These are phyloP conservation scores for Alternaria panax DNA, from an alignment of 2,329 filamentous ascomycete species.

Conservation along the genomic window DNA sequence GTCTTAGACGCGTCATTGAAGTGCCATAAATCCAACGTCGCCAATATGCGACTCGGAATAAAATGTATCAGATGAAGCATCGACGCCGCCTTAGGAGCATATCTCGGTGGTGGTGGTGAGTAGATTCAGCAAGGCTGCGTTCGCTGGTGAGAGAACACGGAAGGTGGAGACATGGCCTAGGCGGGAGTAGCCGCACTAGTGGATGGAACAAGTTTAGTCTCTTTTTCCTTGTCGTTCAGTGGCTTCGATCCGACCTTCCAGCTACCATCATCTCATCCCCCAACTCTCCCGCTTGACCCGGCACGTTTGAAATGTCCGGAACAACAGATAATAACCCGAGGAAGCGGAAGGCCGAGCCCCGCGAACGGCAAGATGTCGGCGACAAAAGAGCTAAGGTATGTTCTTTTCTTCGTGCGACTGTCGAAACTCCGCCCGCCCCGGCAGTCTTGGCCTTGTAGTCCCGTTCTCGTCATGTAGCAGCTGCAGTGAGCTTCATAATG, in stretches of 20 bases:
- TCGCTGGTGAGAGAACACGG: background rate
- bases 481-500: constrained; percentile 11
- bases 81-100: background rate
- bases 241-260: constrained; percentile 3
- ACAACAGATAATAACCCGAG: constrained; percentile 35
- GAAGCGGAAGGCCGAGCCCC: constrained; percentile 50
- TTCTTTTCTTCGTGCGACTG: constrained; percentile 24
- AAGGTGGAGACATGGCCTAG: background rate
- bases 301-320: background rate
- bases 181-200: constrained; percentile 17
- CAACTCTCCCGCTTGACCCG: constrained; percentile 1
- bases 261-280: constrained; percentile 8
- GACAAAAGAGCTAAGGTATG: constrained; percentile 52
- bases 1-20: constrained; percentile 10
- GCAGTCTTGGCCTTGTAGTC: constrained; percentile 18
- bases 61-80: background rate
- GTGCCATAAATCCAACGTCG: constrained; percentile 7
- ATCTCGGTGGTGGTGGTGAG: background rate
- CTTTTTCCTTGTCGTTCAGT: constrained; percentile 7
- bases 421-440: constrained; percentile 13
- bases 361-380: constrained; percentile 30
- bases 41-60: constrained; percentile 2
- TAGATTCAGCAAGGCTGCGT: constrained; percentile 8
- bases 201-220: constrained; percentile 13
- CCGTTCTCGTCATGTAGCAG: constrained; percentile 31